Conservation (phyloP, 768 basidiomycete species). For the Fomitopsis serialis region DNA sequence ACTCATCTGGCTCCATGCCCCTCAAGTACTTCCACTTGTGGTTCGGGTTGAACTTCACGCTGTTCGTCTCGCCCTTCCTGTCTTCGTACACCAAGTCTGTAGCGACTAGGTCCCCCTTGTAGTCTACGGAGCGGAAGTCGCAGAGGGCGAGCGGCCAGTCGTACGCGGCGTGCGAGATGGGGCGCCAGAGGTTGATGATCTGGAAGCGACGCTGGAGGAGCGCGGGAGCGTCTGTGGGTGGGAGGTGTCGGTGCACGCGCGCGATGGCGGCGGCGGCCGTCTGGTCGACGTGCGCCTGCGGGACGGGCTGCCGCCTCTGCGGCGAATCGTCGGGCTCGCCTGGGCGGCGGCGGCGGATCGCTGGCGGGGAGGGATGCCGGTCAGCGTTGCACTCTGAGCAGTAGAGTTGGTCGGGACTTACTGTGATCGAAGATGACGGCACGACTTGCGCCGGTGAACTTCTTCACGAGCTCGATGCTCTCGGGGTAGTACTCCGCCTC, state of each 20-base stretch:
- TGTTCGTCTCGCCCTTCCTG: slow-evolving; percentile 38
- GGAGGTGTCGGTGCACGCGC: slow-evolving; percentile 40
- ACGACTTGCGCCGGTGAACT: slow-evolving; percentile 51
- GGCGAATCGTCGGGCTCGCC: slow-evolving; percentile 30
- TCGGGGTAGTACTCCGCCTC: slow-evolving; percentile 55
- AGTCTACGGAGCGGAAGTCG: slow-evolving; percentile 40
- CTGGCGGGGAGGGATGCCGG: slow-evolving; percentile 19
- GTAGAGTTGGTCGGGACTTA: slow-evolving; percentile 14
- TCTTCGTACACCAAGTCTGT: slow-evolving; percentile 36
- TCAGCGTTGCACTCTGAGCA: not conserved
- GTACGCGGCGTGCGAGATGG: slow-evolving; percentile 37
- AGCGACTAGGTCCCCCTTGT: slow-evolving; percentile 31
- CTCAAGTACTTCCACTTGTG: slow-evolving; percentile 43
- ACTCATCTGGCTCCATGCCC: slow-evolving; percentile 41
- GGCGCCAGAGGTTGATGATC: slow-evolving; percentile 52
- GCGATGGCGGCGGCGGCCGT: slow-evolving; percentile 33
- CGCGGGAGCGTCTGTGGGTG: slow-evolving; percentile 30
- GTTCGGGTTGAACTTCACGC: slow-evolving; percentile 31
- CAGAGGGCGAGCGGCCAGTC: slow-evolving; percentile 46
- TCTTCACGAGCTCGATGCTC: slow-evolving; percentile 51
- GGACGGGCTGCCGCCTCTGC: slow-evolving; percentile 38
- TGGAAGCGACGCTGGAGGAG: slow-evolving; percentile 42
- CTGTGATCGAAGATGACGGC: slow-evolving; percentile 67
- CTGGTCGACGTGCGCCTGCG: slow-evolving; percentile 41
- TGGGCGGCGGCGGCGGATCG: slow-evolving; percentile 37